phyloP scores from a whole-genome alignment of 768 basidiomycete genomes.

The Psilocybe sp. region DNA sequence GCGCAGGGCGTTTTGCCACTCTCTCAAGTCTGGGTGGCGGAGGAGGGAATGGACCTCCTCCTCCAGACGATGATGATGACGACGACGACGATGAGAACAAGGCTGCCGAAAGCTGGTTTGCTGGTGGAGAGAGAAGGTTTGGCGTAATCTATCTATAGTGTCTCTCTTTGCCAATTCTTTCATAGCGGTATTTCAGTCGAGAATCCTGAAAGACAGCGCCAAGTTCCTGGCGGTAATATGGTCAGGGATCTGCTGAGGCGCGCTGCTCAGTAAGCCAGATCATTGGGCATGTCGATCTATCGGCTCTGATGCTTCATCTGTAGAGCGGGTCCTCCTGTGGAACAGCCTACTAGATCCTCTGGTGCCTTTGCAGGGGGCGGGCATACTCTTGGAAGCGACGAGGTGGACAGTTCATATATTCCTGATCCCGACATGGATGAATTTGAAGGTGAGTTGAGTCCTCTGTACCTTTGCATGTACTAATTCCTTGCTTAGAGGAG shows the following conservation, averaged over 20 bases:
- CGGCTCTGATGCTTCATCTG: not conserved
- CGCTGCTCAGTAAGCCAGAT: slow-evolving; percentile 67
- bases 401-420: slow-evolving; percentile 73
- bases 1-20: slow-evolving; percentile 25
- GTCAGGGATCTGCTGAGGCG: slow-evolving; percentile 74
- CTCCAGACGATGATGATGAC: slow-evolving; percentile 49
- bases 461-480: not conserved
- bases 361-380: slow-evolving; percentile 67
- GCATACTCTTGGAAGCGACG: slow-evolving; percentile 85
- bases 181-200: slow-evolving; percentile 83
- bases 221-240: slow-evolving; percentile 52
- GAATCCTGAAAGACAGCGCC: slow-evolving; percentile 63
- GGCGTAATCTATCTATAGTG: slow-evolving; percentile 1
- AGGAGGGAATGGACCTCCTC: slow-evolving; percentile 14
- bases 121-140: slow-evolving; percentile 93
- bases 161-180: not conserved
- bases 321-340: slow-evolving; percentile 22
- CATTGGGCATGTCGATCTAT: not conserved
- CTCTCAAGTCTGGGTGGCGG: slow-evolving; percentile 23
- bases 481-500: slow-evolving; percentile 33
- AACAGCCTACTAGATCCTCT: slow-evolving; percentile 15
- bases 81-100: slow-evolving; percentile 46
- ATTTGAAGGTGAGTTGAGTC: slow-evolving; percentile 21
- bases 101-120: slow-evolving; percentile 73
- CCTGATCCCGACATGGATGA: slow-evolving; percentile 60